Conservation (phyloP, 371 early-diverging fungal species). For the Parasitella parasitica region DNA sequence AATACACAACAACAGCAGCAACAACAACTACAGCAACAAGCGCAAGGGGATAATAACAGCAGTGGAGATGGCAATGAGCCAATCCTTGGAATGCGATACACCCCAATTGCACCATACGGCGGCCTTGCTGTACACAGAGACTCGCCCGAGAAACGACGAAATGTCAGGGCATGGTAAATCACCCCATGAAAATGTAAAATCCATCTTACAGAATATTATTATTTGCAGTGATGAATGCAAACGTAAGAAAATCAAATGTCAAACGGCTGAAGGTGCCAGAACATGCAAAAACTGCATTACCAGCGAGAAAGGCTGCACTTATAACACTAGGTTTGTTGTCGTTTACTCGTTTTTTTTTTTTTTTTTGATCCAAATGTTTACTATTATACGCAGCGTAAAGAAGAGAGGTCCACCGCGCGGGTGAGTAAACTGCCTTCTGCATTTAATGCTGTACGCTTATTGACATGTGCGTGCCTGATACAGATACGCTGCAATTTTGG, state of each 20-base stretch:
- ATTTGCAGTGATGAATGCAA: conserved; percentile 23
- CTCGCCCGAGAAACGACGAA: neutral
- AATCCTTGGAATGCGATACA: neutral
- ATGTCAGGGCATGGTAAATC: conserved; percentile 2
- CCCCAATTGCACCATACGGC: conserved; percentile 3
- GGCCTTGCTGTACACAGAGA: neutral
- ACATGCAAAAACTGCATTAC: conserved; percentile 25
- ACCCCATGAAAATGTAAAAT: neutral
- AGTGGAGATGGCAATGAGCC: neutral
- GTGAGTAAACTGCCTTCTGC: no score
- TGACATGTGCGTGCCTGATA: no score
- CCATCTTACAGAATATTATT: neutral
- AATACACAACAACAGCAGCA: neutral
- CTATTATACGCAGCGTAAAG: conserved; percentile 3
- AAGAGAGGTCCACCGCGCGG: conserved; percentile 28
- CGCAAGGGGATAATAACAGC: neutral
- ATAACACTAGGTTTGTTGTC: conserved; percentile 13
- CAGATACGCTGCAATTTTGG: conserved; percentile 4
- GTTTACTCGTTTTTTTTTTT: neutral
- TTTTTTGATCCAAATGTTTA: neutral
- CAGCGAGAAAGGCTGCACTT: conserved; percentile 17
- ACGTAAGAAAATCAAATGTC: conserved; percentile 27
- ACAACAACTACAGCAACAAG: no score
- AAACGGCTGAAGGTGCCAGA: neutral
- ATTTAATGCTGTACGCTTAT: no score